These are phyloP conservation scores for Colletotrichum tamarilloi DNA, from an alignment of 2,329 filamentous ascomycete genomes.

Conservation along the genomic window DNA sequence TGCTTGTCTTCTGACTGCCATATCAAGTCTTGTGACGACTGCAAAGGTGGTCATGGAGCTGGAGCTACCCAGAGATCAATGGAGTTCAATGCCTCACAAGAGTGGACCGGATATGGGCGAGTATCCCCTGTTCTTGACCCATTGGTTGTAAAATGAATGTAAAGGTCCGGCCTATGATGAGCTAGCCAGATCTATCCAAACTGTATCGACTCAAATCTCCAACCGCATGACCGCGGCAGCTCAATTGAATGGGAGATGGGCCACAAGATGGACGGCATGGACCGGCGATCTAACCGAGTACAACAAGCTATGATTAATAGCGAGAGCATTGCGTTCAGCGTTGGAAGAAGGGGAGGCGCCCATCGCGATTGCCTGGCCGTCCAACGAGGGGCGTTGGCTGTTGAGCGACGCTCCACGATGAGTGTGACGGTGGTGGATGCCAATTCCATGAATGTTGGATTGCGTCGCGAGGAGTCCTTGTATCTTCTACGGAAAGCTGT, in stretches of 20 bases:
- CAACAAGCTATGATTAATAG: constrained; percentile 13
- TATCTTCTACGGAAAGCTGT: background rate
- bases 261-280: constrained; percentile 8
- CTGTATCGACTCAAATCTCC: constrained; percentile 19
- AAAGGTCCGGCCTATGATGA: constrained; percentile 21
- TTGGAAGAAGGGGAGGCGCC: background rate
- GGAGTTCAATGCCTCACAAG: background rate
- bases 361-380: constrained; percentile 4
- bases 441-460: background rate
- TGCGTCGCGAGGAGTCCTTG: background rate
- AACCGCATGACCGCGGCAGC: constrained; percentile 16
- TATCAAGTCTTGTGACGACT: constrained; percentile 8
- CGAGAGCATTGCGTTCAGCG: background rate
- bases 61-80: background rate
- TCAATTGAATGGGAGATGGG: constrained; percentile 6
- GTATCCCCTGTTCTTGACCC: constrained; percentile 2
- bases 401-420: constrained; percentile 19
- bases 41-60: background rate
- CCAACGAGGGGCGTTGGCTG: background rate
- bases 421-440: constrained; percentile 25
- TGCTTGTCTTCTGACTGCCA: constrained; percentile 7
- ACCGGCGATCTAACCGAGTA: constrained; percentile 5
- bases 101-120: constrained; percentile 14
- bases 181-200: constrained; percentile 31
- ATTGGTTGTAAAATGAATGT: background rate